A percentile compares a stretch with the other conserved stretches of the same genome.
phyloP scores from a whole-genome alignment of 1,284 basidiomycete species.

The Cutaneotrichosporon sp. region DNA sequence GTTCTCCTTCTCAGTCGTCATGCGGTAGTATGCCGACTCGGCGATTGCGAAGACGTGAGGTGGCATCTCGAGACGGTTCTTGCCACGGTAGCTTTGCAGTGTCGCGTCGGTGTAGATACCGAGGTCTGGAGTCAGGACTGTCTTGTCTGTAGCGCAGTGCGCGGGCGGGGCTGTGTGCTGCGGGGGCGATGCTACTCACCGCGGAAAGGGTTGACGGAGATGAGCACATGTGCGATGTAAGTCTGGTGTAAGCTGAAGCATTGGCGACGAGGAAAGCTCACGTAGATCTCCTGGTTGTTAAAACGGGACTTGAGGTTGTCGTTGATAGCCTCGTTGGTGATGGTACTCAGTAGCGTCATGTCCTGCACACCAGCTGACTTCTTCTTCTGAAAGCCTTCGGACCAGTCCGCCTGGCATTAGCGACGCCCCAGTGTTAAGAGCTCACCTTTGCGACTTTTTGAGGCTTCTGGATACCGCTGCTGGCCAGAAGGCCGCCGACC shows the following conservation, averaged over 20 bases:
- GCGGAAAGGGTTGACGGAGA: constrained; percentile 97
- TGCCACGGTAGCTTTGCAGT: constrained; percentile 83
- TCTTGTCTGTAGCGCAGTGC: too few relatives aligned
- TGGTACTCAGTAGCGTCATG: constrained; percentile 95
- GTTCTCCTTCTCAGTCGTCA: constrained; percentile 99
- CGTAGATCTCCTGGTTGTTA: constrained; percentile 91
- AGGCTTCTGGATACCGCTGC: constrained; percentile 30
- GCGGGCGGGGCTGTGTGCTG: background rate
- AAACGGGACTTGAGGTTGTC: constrained; percentile 97
- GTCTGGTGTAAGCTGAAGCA: constrained; percentile 53
- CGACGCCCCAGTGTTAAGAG: background rate
- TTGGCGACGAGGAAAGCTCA: constrained; percentile 27
- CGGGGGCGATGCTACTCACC: constrained; percentile 53
- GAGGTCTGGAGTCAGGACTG: constrained; percentile 58
- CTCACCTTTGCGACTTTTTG: constrained; percentile 21
- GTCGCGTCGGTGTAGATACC: constrained; percentile 95
- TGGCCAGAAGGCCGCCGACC: constrained; percentile 61
- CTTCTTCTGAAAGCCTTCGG: constrained; percentile 98
- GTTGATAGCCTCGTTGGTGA: constrained; percentile 97
- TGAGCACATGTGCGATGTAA: constrained; percentile 94
- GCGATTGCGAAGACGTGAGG: constrained; percentile 98
- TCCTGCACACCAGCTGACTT: constrained; percentile 95
- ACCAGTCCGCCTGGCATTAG: constrained; percentile 79
- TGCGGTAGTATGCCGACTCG: constrained; percentile 96
- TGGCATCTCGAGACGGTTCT: constrained; percentile 96